phyloP scores from a whole-genome alignment of 139 green algal genomes.

The Auxenochlorella pyrenoidosa region DNA sequence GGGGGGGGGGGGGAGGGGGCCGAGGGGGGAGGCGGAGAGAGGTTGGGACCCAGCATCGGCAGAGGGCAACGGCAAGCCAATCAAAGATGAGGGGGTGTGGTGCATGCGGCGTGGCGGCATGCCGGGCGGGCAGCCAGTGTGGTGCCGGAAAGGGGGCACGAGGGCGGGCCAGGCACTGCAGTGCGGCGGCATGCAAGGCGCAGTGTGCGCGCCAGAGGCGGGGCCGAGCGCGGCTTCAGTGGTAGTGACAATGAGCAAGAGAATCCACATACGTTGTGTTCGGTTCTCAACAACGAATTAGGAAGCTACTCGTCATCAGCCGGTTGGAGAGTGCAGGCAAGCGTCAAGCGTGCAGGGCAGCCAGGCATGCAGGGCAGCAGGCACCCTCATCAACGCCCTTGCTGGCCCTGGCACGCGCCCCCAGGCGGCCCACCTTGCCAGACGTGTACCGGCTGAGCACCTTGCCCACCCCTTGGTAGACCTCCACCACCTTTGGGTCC shows the following conservation, averaged over 20 bases:
- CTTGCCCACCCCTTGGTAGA: slow-evolving; percentile 77
- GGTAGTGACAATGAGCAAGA: slow-evolving; percentile 39
- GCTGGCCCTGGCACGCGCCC: too few species aligned
- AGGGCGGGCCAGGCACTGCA: too few species aligned
- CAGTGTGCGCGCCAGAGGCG: not conserved
- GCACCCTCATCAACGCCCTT: not conserved
- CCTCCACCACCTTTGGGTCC: slow-evolving; percentile 81
- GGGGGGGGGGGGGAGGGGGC: not conserved
- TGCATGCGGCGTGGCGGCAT: too few species aligned
- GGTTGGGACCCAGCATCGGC: not conserved
- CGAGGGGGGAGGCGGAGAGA: not conserved
- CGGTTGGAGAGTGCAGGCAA: not conserved
- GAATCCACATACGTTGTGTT: slow-evolving; percentile 22
- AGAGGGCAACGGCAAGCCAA: too few species aligned
- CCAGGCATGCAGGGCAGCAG: not conserved
- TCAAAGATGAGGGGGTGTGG: too few species aligned
- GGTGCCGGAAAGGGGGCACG: too few species aligned
- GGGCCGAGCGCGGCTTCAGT: slow-evolving; percentile 7
- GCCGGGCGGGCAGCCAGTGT: too few species aligned
- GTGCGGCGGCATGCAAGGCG: not conserved
- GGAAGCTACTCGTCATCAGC: slow-evolving; percentile 38
- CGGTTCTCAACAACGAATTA: slow-evolving; percentile 44
- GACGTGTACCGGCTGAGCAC: slow-evolving; percentile 77
- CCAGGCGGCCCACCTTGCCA: slow-evolving; percentile 68
- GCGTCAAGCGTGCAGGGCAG: not conserved